Evolutionary conservation across 345 rosid genomes (phyloP).

Genomic region (Toxicodendron radicans): DNA sequence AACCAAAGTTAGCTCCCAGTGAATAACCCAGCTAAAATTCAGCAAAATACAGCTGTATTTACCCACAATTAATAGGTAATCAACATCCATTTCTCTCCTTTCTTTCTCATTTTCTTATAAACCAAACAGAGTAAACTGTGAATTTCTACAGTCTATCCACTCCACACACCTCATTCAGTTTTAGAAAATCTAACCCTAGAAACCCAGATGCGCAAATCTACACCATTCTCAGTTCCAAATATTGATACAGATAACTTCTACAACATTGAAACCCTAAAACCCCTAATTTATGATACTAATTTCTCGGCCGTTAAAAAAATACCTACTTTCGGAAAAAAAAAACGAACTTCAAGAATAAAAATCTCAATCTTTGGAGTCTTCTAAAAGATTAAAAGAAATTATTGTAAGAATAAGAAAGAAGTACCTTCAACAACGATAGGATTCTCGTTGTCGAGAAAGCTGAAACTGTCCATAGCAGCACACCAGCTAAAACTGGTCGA

Average conservation of each 20-base stretch:
- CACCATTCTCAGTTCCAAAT: neutral
- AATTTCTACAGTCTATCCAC: neutral
- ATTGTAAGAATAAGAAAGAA: neutral
- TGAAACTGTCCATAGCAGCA: constrained; percentile 21
- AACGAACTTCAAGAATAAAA: neutral
- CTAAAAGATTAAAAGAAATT: neutral
- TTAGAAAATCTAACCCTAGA: neutral
- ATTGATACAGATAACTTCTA: neutral
- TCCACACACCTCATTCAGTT: neutral
- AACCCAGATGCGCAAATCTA: neutral
- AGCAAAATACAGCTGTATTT: neutral
- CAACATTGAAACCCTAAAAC: neutral
- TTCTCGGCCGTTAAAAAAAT: neutral
- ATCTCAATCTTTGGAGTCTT: neutral
- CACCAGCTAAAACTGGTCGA: neutral
- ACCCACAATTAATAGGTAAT: neutral
- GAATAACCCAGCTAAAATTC: neutral
- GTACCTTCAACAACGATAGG: constrained; percentile 16
- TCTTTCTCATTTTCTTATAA: neutral
- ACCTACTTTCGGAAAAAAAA: too few relatives aligned
- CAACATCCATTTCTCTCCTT: neutral
- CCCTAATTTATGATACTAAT: neutral
- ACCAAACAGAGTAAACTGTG: neutral
- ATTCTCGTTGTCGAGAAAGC: constrained; percentile 5
- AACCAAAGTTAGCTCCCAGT: neutral